Base-by-base conservation (phyloP, 2,329 filamentous ascomycete genomes). In the Pestalotiopsis sp. region DNA sequence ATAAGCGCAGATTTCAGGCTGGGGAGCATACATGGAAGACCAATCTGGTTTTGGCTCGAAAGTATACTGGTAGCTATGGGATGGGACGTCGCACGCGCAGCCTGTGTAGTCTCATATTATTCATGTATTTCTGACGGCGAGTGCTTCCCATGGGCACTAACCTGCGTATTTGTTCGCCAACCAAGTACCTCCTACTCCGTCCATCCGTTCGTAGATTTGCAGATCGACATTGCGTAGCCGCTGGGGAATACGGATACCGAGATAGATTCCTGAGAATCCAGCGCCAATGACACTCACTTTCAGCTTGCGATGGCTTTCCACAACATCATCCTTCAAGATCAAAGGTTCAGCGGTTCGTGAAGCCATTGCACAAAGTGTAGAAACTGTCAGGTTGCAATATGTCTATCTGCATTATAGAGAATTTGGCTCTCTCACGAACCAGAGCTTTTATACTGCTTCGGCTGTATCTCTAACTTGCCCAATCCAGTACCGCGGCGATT, bases 21-120 rank as follows among this genome's bases (percentile, higher is more conserved):
- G 81, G 0, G 82, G 82, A 2, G 83, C 84, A 71, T 87, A 88
- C 45, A 87, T 82, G 25, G 81, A 77, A 11, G 83, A 84, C 86
- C 86, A 88, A 68, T 85, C 74, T 2, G 86, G 83, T 66, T 88
- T 88, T 0, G 86, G 86, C 31, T 85, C 84, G 75, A 86, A 88
- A 0, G 85, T 81, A 72, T 86, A 88, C 70, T 86, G 86, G 73
- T 88, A 88, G 7, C 85, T 86, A 70, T 88, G 86, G 5, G 84
- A 80, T 4, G 79, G 79, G 17, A 80, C 74, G 52, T 79, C 77
- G 68, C 77, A 78, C 36, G 76, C 77, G 49, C 77, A 76, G 0
- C 77, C 77, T 78, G 14, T 0, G 14, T 49, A 6, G n/a, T 52
- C 20, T 45, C 27, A 20, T 6, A 52, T n/a, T 20, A 52, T 20